Percentiles rank a stretch among this genome's conserved stretches.
Evolutionary conservation across 2,329 filamentous ascomycete species (phyloP).

Genomic region (Trichoderma breve): DNA sequence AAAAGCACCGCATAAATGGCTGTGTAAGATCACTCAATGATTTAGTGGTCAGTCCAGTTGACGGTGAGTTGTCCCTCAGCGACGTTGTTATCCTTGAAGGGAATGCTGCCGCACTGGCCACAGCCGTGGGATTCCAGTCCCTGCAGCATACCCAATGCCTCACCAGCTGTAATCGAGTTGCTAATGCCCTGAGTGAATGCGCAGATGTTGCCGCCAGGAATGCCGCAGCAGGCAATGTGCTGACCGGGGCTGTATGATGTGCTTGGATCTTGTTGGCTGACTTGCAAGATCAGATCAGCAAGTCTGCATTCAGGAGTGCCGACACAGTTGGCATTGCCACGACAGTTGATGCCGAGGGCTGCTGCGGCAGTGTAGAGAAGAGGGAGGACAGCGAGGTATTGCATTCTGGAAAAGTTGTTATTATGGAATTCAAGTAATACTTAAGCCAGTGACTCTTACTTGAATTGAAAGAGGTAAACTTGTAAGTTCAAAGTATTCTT

Average conservation of each 20-base stretch:
- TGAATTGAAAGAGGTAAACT: not conserved
- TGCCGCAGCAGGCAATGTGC: constrained; percentile 19
- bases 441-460: not conserved
- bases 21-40: not conserved
- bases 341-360: constrained; percentile 18
- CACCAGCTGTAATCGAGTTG: constrained; percentile 13
- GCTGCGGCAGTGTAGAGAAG: not conserved
- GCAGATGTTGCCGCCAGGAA: constrained; percentile 15
- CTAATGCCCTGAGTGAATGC: constrained; percentile 13
- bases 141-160: constrained; percentile 17
- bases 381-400: constrained; percentile 4
- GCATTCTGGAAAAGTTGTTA: not conserved
- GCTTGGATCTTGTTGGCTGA: constrained; percentile 11
- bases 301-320: constrained; percentile 16
- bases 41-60: constrained; percentile 9
- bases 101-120: constrained; percentile 17
- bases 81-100: constrained; percentile 20
- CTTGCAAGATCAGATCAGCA: constrained; percentile 18
- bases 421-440: not conserved
- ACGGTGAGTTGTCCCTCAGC: constrained; percentile 14
- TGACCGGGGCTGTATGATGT: constrained; percentile 4
- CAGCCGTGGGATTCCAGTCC: constrained; percentile 4
- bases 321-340: constrained; percentile 16
- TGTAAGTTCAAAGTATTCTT: not conserved
- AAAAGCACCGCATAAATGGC: not conserved